Evolutionary conservation across 2,329 filamentous ascomycete genomes (phyloP), one percentile per base, ranked within the genome.

Genomic region (Phymatotrichopsis omnivora): DNA sequence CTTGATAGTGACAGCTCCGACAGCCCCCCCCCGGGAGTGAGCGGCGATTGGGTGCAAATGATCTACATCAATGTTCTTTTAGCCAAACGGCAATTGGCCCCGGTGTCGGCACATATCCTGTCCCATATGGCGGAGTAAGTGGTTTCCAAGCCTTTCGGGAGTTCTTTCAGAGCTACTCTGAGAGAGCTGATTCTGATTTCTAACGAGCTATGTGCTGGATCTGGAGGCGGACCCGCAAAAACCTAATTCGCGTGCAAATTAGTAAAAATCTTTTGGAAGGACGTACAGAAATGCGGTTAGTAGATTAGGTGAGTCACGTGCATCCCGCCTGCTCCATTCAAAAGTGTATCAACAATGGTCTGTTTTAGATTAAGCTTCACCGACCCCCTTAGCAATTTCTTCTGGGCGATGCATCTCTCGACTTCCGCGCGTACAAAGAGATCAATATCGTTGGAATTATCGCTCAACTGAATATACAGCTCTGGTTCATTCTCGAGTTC

Each of bases 361-460:
- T 3, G 12, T 33, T 41, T 30, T 10, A 49, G 29, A 2, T 42
- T 12, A 33, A 20, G 10, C 12, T 19, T 14, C 3, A 42, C 31
- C 8, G 30, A 12, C n/a, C 46, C 42, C 6, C 24, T 24, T 2
- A 49, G 46, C 17, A 49, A 24, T 34, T 4, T 11, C 8, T 28
- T 19, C 19, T 42, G 10, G 16, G 11, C 16, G 17, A 51, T 47
- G 16, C 32, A 29, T 5, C 2, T 33, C 4, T 51, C 14, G 14
- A 51, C 20, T 17, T 41, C 38, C 2, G 14, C 29, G 11, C 16
- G 8, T 11, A 51, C 29, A 24, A 49, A 51, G 7, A 5, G 12
- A 31, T 33, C 37, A 11, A 51, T 51, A 29, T 51, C 44, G 1
- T 11, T 22, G 2, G 36, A 25, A 31, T 45, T 51, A 22, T 48